Base-by-base conservation (phyloP, 2,329 filamentous ascomycete species). In the Stemphylium lycopersici region DNA sequence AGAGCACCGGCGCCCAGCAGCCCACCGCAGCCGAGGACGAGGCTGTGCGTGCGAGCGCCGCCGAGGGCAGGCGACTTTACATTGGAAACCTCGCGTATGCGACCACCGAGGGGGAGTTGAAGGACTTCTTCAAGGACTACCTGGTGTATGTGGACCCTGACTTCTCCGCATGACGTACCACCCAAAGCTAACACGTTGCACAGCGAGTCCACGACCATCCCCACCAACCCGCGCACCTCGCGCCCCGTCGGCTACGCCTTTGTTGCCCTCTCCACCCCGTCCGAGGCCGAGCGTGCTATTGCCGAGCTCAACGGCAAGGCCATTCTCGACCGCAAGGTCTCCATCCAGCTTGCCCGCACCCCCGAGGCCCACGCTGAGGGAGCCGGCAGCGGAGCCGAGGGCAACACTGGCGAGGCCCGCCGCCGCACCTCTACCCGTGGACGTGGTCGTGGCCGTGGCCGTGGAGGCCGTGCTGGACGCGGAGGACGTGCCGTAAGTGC, bases 31-130 rank as follows among this genome's bases (percentile, higher is more conserved):
- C 88, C 73, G 85, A 90, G 81, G 89, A 91, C 77, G 92, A 96
- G 80, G 92, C 93, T 79, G 92, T 95, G 77, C 89, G 95, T 79
- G 91, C 92, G 82, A 96, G 92, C 83, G 95, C 95, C 80, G 93
- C 93, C 81, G 95, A 99, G 86, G 93, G 95, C 80, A 91, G 95
- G 84, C 91, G 95, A 84, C 90, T 99, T 75, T 99, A 99, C 84
- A 98, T 99, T 84, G 95, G 95, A 85, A 99, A 99, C 86, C 90
- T 99, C 87, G 95, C 95, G 76, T 99, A 99, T 81, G 93, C 93
- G 89, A 98, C 95, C 88, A 96, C 92, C 80, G 95, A 98, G 90
- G 95, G 90, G 89, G 92, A 97, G 89, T 91, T 99, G 87, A 96
- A 96, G 86, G 90, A 95, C 74, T 99, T 99, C 87, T 99, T 99